A percentile compares a stretch with the other conserved stretches of the same genome.
Conservation (phyloP, 73 alveolate species). For the Paraurostyla sp. region DNA sequence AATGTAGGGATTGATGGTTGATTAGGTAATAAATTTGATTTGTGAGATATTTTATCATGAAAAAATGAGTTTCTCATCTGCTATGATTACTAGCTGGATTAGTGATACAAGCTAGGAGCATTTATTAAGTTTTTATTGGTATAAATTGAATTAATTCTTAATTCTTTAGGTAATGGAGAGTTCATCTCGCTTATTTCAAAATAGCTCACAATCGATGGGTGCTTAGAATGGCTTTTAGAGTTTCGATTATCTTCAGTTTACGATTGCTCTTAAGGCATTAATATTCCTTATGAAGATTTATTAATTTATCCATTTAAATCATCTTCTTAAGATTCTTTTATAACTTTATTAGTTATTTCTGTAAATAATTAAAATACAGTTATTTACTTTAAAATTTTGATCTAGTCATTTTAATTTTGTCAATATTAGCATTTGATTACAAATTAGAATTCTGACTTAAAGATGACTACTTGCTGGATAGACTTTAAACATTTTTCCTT, state of each 20-base stretch:
- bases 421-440: not conserved
- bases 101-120: no score
- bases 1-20: no score
- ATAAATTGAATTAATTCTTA: not conserved
- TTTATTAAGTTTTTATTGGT: no score
- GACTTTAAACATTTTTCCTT: not conserved
- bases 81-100: not conserved
- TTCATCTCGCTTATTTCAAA: conserved; percentile 22
- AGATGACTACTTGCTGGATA: no score
- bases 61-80: conserved; percentile 14
- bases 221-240: not conserved
- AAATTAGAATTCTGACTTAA: not conserved
- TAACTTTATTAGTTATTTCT: conserved; percentile 17
- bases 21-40: no score
- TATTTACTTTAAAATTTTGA: conserved; percentile 18
- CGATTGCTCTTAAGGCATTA: no score
- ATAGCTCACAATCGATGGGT: conserved; percentile 2
- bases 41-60: conserved; percentile 36
- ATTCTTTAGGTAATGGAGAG: conserved; percentile 22
- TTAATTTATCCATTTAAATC: no score
- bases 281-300: no score
- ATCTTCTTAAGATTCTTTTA: not conserved
- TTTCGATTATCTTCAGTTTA: not conserved
- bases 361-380: not conserved
- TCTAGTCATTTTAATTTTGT: not conserved